Percentiles rank a stretch among this genome's conserved stretches.
These are phyloP conservation scores for Suaeda aralocaspica DNA, from an alignment of 148 eudicot species.

Conservation along the genomic window DNA sequence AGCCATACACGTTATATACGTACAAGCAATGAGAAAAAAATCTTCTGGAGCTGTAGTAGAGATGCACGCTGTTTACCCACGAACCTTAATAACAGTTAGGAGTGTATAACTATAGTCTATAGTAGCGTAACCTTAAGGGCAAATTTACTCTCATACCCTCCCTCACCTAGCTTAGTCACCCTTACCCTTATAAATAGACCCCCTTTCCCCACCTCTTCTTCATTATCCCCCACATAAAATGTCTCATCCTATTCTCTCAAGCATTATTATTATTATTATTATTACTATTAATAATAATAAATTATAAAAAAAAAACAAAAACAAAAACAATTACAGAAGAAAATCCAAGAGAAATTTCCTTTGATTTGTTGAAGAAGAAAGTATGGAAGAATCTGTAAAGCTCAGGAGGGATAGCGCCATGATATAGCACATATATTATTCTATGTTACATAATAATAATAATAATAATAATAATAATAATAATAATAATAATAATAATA, in stretches of 20 bases:
- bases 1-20: no score
- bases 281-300: no score
- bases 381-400: slow-evolving; percentile 64
- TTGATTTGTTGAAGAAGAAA: neutral
- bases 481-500: no score
- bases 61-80: neutral
- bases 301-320: neutral
- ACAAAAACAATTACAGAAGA: no score
- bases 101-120: no score
- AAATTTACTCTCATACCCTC: slow-evolving; percentile 13
- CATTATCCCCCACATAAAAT: neutral
- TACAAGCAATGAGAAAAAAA: no score
- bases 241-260: slow-evolving; percentile 13
- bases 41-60: no score
- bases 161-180: neutral
- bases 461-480: no score
- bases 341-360: neutral
- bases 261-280: no score
- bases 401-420: slow-evolving; percentile 99
- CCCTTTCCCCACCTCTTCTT: slow-evolving; percentile 20
- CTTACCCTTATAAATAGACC: slow-evolving; percentile 31
- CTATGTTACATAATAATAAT: neutral
- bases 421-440: no score
- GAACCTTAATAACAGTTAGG: neutral
- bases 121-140: neutral